Conservation (phyloP, 1,139 yeast species). For the Eremothecium sinecaudum region DNA sequence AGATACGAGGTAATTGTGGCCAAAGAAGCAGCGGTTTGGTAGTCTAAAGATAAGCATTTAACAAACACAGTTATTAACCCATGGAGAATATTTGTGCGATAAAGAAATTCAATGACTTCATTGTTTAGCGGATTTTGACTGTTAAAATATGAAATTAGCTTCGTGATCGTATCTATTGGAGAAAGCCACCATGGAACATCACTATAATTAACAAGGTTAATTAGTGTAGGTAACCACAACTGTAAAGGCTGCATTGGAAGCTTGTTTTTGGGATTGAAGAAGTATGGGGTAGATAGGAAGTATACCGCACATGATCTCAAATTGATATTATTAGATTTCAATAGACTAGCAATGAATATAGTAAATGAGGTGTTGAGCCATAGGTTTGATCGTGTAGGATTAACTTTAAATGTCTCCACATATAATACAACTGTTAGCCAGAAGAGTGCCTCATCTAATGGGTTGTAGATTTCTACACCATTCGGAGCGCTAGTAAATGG, state of each 20-base stretch:
- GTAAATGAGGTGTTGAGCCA: constrained; percentile 16
- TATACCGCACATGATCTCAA: constrained; percentile 21
- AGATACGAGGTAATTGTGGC: constrained; percentile 19
- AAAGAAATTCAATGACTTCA: constrained; percentile 20
- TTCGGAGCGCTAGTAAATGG: constrained; percentile 17
- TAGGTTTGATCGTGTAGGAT: constrained; percentile 6
- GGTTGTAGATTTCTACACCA: constrained; percentile 17
- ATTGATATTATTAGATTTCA: constrained; percentile 17
- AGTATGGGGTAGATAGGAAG: constrained; percentile 18
- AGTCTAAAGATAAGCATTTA: constrained; percentile 15
- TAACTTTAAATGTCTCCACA: constrained; percentile 4
- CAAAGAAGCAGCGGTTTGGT: constrained; percentile 15
- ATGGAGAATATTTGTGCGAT: constrained; percentile 20
- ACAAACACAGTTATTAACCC: constrained; percentile 22
- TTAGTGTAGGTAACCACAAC: constrained; percentile 22
- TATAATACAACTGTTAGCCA: constrained; percentile 17
- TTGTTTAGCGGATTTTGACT: constrained; percentile 21
- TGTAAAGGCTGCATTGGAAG: constrained; percentile 13
- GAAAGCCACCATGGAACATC: constrained; percentile 29
- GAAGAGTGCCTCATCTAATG: constrained; percentile 17
- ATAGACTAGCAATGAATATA: constrained; percentile 18
- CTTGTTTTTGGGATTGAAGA: constrained; percentile 12
- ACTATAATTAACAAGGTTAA: constrained; percentile 20
- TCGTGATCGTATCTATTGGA: constrained; percentile 21
- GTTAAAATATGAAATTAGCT: constrained; percentile 20